Evolutionary conservation across 2,329 filamentous ascomycete species (phyloP).

Genomic region (Epichloe baconii): DNA sequence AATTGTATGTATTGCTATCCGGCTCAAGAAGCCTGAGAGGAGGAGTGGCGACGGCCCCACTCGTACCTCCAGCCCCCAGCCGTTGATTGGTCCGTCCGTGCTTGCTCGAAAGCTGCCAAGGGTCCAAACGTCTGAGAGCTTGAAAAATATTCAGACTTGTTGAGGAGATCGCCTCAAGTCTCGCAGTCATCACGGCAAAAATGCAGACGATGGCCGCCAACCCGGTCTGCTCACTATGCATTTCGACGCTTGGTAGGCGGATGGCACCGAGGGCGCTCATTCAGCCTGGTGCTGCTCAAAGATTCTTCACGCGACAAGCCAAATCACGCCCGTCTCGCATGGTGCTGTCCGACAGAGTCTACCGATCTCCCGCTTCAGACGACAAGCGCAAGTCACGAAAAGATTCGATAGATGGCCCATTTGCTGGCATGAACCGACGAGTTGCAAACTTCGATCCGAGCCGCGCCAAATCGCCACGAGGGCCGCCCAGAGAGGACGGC

Average conservation of each 20-base stretch:
- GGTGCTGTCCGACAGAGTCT: constrained; percentile 43
- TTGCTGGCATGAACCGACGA: constrained; percentile 43
- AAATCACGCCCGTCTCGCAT: constrained; percentile 38
- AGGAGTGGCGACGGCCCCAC: too few species aligned
- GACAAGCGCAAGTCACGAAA: constrained; percentile 24
- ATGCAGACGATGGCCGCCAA: constrained; percentile 8
- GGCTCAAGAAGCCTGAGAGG: too few species aligned
- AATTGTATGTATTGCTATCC: too few species aligned
- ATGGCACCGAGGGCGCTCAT: constrained; percentile 7
- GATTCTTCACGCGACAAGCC: constrained; percentile 22
- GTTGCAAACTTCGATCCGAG: constrained; percentile 26
- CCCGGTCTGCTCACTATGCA: constrained; percentile 10
- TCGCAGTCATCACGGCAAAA: not conserved
- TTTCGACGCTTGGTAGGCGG: constrained; percentile 6
- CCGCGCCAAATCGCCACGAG: constrained; percentile 10
- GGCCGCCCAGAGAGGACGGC: constrained; percentile 9
- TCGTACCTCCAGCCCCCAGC: too few species aligned
- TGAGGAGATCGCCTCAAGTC: not conserved
- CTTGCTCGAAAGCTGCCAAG: too few species aligned
- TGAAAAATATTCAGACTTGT: too few species aligned
- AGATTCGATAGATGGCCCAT: constrained; percentile 33
- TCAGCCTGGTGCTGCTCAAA: constrained; percentile 22
- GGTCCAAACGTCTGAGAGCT: too few species aligned
- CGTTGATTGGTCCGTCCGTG: too few species aligned
- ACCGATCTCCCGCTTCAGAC: constrained; percentile 23